phyloP scores from a whole-genome alignment of 345 rosid genomes.

The Camelina laxa region DNA sequence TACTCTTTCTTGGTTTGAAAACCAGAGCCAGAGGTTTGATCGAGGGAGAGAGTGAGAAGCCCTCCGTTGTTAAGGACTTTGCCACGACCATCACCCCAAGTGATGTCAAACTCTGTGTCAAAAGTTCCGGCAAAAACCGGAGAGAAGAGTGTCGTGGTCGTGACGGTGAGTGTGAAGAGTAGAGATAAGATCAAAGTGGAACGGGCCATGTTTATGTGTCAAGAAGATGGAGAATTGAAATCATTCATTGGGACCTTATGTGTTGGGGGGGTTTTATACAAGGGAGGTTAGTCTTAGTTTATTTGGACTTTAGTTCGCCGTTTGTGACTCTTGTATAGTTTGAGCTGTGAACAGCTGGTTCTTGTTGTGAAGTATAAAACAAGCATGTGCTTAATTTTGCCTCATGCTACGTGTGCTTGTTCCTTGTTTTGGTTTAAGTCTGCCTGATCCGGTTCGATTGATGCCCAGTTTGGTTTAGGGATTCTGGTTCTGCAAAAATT shows the following conservation, averaged over 20 bases:
- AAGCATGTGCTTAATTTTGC: slow-evolving; percentile 29
- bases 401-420: slow-evolving; percentile 33
- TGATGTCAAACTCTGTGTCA: slow-evolving; percentile 51
- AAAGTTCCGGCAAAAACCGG: slow-evolving; percentile 50
- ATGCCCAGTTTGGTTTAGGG: not conserved
- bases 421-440: slow-evolving; percentile 20
- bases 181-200: slow-evolving; percentile 40
- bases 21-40: slow-evolving; percentile 64
- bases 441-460: not conserved
- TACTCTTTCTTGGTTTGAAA: slow-evolving; percentile 62
- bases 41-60: slow-evolving; percentile 65
- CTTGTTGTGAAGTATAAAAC: slow-evolving; percentile 25
- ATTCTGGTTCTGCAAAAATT: not conserved
- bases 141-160: slow-evolving; percentile 23
- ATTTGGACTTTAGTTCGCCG: slow-evolving; percentile 38
- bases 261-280: slow-evolving; percentile 38
- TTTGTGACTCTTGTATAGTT: slow-evolving; percentile 43
- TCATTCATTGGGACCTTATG: slow-evolving; percentile 41
- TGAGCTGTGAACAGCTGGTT: slow-evolving; percentile 35
- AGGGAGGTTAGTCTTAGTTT: slow-evolving; percentile 25
- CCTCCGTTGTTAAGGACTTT: slow-evolving; percentile 60
- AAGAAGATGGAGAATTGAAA: slow-evolving; percentile 26
- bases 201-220: slow-evolving; percentile 42
- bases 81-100: slow-evolving; percentile 70
- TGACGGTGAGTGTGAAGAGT: slow-evolving; percentile 32